These are phyloP conservation scores for Botrytis cinerea DNA, from an alignment of 2,329 filamentous ascomycete genomes.

Conservation along the genomic window DNA sequence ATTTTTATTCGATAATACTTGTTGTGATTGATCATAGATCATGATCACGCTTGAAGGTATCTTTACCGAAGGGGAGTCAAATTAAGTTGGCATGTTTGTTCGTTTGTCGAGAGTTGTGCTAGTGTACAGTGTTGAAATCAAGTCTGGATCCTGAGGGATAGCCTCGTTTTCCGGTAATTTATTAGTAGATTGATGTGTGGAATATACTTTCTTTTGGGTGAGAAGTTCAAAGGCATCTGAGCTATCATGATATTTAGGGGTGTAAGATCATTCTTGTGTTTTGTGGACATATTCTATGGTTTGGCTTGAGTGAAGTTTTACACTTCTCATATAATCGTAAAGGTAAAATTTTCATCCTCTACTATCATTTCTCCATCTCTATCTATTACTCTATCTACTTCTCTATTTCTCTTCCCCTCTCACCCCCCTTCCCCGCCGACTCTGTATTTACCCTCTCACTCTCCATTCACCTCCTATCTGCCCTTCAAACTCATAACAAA, in stretches of 20 bases:
- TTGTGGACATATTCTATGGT: fast-evolving
- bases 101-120: background rate
- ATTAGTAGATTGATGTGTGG: fast-evolving
- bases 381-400: no score
- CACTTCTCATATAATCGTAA: no score
- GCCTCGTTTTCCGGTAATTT: fast-evolving
- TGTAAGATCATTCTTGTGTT: background rate
- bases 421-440: no score
- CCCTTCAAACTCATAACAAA: background rate
- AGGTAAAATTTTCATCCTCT: no score
- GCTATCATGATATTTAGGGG: background rate
- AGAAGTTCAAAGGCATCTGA: fast-evolving
- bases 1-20: background rate
- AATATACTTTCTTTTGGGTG: background rate
- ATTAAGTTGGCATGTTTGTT: fast-evolving
- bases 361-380: no score
- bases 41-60: background rate
- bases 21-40: no score
- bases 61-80: background rate
- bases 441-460: background rate
- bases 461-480: background rate
- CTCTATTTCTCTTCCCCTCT: no score
- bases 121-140: fast-evolving
- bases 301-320: background rate
- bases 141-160: background rate